Percentiles rank a stretch among this genome's conserved stretches.
Evolutionary conservation across 106 monocot species (phyloP).

Genomic region (Dioscorea alata): DNA sequence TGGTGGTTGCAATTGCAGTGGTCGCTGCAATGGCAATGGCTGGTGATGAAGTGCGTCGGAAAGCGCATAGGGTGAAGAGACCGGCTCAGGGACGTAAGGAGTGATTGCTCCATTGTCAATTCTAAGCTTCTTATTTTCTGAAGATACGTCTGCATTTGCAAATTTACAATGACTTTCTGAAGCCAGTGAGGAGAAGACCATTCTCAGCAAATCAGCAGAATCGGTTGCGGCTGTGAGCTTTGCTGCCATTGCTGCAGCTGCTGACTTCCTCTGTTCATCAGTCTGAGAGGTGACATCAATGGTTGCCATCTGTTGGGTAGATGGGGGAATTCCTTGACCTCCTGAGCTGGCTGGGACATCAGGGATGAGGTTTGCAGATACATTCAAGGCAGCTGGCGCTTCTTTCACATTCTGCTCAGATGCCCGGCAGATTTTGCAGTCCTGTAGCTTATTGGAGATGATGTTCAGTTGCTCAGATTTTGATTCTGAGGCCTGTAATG

Average conservation of each 20-base stretch:
- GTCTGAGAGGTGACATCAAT: slow-evolving; percentile 1
- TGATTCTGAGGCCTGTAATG: too few species aligned
- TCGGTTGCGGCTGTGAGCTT: slow-evolving; percentile 60
- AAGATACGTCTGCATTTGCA: slow-evolving; percentile 31
- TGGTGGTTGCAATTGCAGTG: slow-evolving; percentile 12
- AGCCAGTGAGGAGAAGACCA: slow-evolving; percentile 66
- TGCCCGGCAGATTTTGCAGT: background rate
- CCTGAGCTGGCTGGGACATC: background rate
- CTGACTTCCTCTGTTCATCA: slow-evolving; percentile 33
- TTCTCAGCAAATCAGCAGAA: slow-evolving; percentile 64
- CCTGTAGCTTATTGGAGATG: too few species aligned
- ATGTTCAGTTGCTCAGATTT: too few species aligned
- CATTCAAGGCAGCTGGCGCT: slow-evolving; percentile 1
- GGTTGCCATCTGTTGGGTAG: slow-evolving; percentile 4
- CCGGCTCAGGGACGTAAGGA: slow-evolving; percentile 8
- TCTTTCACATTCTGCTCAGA: slow-evolving; percentile 16
- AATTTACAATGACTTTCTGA: slow-evolving; percentile 34
- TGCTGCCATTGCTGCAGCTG: slow-evolving; percentile 60
- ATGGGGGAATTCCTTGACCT: slow-evolving; percentile 2
- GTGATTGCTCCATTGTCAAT: slow-evolving; percentile 30
- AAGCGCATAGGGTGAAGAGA: too few species aligned
- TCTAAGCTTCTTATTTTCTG: slow-evolving; percentile 45
- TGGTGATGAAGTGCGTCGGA: background rate
- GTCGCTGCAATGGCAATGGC: slow-evolving; percentile 16
- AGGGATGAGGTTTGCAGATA: background rate